Percentiles rank a stretch among this genome's conserved stretches.
phyloP scores from a whole-genome alignment of 306 rosid species.

The Castanea sativa region DNA sequence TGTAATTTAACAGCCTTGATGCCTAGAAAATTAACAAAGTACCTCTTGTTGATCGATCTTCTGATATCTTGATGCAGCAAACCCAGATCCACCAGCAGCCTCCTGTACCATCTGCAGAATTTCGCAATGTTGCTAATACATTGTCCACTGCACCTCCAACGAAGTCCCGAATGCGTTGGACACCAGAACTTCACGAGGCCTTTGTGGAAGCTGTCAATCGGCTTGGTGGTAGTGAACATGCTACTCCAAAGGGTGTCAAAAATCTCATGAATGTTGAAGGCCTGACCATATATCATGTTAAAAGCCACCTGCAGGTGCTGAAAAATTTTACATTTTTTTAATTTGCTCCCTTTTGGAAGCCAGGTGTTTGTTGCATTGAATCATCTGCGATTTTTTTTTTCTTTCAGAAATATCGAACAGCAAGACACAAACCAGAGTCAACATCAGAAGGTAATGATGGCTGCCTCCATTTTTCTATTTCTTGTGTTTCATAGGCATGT shows the following conservation, averaged over 20 bases:
- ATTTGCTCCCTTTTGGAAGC: conserved; percentile 9
- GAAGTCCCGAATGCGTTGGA: conserved; percentile 96
- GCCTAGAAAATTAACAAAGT: background rate
- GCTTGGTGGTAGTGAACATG: conserved; percentile 94
- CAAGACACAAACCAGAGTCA: conserved; percentile 86
- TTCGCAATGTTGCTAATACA: conserved; percentile 35
- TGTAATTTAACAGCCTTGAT: too few species aligned
- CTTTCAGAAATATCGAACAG: conserved; percentile 93
- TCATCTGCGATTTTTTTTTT: background rate
- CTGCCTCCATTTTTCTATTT: conserved; percentile 22
- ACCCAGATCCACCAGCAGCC: conserved; percentile 37
- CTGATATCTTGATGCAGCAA: conserved; percentile 45
- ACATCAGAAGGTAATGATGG: conserved; percentile 67
- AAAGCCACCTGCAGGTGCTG: conserved; percentile 91
- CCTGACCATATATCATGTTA: conserved; percentile 94
- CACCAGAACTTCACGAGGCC: conserved; percentile 93
- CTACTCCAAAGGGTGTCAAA: conserved; percentile 94
- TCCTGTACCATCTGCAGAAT: conserved; percentile 43
- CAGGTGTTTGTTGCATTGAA: conserved; percentile 18
- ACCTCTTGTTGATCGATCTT: conserved; percentile 29
- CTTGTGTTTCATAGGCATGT: conserved; percentile 9
- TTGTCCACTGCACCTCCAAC: conserved; percentile 44
- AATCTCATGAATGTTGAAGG: conserved; percentile 80
- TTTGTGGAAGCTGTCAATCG: conserved; percentile 88
- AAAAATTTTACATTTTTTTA: conserved; percentile 3